phyloP scores from a whole-genome alignment of 306 rosid genomes.

The Cucurbita pepo region DNA sequence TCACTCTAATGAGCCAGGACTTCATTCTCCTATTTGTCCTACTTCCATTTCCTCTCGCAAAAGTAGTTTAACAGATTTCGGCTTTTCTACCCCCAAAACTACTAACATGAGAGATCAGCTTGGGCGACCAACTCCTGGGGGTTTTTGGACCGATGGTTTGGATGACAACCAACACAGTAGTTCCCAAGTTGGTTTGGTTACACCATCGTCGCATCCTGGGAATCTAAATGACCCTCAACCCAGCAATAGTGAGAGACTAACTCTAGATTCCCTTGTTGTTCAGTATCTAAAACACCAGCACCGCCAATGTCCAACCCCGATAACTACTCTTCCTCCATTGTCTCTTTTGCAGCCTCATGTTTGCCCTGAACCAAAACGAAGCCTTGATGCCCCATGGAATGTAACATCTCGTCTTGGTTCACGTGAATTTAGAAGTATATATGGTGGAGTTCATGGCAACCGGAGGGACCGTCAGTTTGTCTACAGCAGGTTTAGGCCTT shows the following conservation, averaged over 20 bases:
- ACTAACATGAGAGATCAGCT: slow-evolving; percentile 36
- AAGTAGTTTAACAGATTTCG: slow-evolving; percentile 38
- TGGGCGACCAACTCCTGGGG: slow-evolving; percentile 21
- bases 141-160: slow-evolving; percentile 26
- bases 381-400: slow-evolving; percentile 87
- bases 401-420: slow-evolving; percentile 84
- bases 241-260: slow-evolving; percentile 59
- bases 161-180: slow-evolving; percentile 48
- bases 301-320: slow-evolving; percentile 97
- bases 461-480: slow-evolving; percentile 93
- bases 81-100: slow-evolving; percentile 39
- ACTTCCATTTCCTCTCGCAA: slow-evolving; percentile 41
- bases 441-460: slow-evolving; percentile 89
- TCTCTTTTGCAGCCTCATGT: slow-evolving; percentile 85
- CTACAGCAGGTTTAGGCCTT: slow-evolving; percentile 87
- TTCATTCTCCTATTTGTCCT: slow-evolving; percentile 58
- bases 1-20: slow-evolving; percentile 55
- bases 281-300: slow-evolving; percentile 98
- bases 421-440: slow-evolving; percentile 60
- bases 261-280: slow-evolving; percentile 74
- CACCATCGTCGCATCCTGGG: slow-evolving; percentile 44
- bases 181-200: slow-evolving; percentile 28
- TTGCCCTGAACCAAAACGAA: slow-evolving; percentile 92
- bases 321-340: slow-evolving; percentile 93
- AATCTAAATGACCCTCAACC: slow-evolving; percentile 42